Conservation (phyloP, 345 rosid species). For the Eucalyptus grandis region DNA sequence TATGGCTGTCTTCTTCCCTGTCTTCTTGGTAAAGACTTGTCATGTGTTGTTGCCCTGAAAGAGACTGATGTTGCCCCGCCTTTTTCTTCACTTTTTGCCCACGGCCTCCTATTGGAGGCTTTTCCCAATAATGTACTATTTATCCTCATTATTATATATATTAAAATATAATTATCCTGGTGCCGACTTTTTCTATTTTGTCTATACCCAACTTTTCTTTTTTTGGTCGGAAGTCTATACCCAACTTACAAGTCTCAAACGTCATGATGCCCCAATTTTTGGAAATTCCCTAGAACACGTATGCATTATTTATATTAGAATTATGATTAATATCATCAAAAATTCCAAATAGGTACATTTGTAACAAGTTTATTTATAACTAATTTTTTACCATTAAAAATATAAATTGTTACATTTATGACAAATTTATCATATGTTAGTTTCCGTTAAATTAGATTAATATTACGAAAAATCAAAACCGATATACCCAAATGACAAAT, state of each 20-base stretch:
- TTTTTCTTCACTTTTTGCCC: neutral
- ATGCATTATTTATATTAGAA: neutral
- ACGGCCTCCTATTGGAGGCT: neutral
- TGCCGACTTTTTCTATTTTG: neutral
- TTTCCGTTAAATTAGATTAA: rapidly evolving
- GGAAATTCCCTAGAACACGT: neutral
- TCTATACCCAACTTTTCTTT: neutral
- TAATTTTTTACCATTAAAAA: no score
- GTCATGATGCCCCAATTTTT: neutral
- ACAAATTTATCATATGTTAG: rapidly evolving
- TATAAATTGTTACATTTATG: no score
- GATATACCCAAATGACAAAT: no score
- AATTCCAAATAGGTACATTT: no score
- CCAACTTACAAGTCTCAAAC: neutral
- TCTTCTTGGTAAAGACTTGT: neutral
- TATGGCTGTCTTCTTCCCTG: neutral
- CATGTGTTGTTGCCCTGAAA: neutral
- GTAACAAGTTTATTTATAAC: no score
- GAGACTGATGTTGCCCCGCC: neutral
- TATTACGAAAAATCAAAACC: rapidly evolving
- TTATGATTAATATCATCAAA: no score
- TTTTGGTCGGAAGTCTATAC: neutral
- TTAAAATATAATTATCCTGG: neutral
- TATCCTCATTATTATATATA: neutral
- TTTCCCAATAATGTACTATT: neutral